Evolutionary conservation across 1,139 yeast species (phyloP).

Genomic region (Suhomyces panamericanus): DNA sequence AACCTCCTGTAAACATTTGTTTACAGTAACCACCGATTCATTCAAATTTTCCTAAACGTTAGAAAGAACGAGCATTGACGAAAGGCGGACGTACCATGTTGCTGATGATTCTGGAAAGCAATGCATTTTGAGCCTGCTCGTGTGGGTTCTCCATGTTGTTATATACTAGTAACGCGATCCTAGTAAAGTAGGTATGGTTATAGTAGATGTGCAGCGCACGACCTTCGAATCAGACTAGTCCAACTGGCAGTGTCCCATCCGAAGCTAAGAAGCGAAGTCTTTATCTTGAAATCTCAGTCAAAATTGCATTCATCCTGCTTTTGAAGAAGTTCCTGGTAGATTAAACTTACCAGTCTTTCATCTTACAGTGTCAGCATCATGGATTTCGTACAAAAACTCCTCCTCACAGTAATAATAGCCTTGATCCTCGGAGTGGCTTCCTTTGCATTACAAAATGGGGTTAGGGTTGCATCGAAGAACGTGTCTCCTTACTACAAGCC

Average conservation of each 20-base stretch:
- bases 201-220: background rate
- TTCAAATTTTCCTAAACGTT: conserved; percentile 58
- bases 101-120: conserved; percentile 72
- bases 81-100: conserved; percentile 58
- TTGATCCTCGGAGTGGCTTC: conserved; percentile 19
- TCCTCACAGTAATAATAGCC: conserved; percentile 21
- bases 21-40: conserved; percentile 67
- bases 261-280: background rate
- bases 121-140: conserved; percentile 79
- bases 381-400: conserved; percentile 23
- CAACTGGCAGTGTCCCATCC: too few species aligned
- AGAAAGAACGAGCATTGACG: conserved; percentile 1
- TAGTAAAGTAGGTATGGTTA: background rate
- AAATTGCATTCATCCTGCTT: background rate
- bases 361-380: conserved; percentile 9
- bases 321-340: background rate
- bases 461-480: conserved; percentile 15
- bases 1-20: conserved; percentile 59
- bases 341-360: background rate
- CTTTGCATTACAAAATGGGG: conserved; percentile 17
- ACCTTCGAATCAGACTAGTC: background rate
- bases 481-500: conserved; percentile 37
- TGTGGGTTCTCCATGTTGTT: conserved; percentile 79
- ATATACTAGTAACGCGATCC: background rate
- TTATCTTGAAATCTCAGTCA: background rate